phyloP scores from a whole-genome alignment of 805 yeast species.

The Saccharomycopsis sp. region DNA sequence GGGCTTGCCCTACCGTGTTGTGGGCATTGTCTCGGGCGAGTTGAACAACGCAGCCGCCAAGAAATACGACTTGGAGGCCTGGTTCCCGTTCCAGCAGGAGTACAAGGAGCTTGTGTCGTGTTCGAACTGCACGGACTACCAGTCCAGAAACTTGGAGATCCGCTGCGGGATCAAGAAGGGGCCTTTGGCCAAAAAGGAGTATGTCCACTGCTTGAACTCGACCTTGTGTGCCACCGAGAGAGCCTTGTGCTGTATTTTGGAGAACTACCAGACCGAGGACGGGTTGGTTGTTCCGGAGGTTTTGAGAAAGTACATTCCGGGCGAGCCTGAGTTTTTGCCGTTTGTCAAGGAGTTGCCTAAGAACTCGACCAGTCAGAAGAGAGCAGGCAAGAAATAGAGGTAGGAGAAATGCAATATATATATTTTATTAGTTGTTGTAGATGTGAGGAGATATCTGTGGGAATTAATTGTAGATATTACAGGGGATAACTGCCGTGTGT shows the following conservation, averaged over 20 bases:
- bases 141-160: slow-evolving; percentile 96
- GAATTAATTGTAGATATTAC: no score
- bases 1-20: slow-evolving; percentile 93
- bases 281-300: slow-evolving; percentile 93
- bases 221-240: slow-evolving; percentile 97
- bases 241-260: slow-evolving; percentile 94
- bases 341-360: slow-evolving; percentile 86
- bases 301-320: slow-evolving; percentile 92
- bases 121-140: slow-evolving; percentile 99
- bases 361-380: slow-evolving; percentile 78
- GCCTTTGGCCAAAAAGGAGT: slow-evolving; percentile 93
- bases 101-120: slow-evolving; percentile 97
- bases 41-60: slow-evolving; percentile 98
- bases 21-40: slow-evolving; percentile 97
- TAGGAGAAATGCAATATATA: no score
- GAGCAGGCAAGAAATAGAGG: slow-evolving; percentile 29
- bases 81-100: slow-evolving; percentile 99
- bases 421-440: no score
- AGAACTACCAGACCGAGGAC: slow-evolving; percentile 96
- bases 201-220: slow-evolving; percentile 97
- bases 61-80: slow-evolving; percentile 97
- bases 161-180: slow-evolving; percentile 97
- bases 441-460: not conserved
- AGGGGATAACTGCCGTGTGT: no score
- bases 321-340: slow-evolving; percentile 96